A percentile compares a stretch with the other conserved stretches of the same genome.
Conservation (phyloP, 495 filamentous ascomycete species). For the Daldinia loculata region DNA sequence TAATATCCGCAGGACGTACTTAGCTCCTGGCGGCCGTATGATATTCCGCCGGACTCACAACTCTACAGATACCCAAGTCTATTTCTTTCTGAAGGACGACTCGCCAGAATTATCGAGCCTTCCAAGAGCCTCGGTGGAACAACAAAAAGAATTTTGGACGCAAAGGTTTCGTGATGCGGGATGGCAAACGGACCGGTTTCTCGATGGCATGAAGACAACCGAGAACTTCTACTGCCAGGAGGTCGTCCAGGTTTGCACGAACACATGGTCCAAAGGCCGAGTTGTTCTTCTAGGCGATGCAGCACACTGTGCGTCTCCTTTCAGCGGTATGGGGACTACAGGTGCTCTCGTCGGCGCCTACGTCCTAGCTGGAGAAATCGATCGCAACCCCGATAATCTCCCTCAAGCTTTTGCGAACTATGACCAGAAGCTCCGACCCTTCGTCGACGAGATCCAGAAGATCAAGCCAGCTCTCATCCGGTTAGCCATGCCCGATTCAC, state of each 20-base stretch:
- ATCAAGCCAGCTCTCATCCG: constrained; percentile 9
- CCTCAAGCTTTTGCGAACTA: constrained; percentile 32
- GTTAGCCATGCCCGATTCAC: constrained; percentile 22
- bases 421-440: constrained; percentile 30
- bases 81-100: constrained; percentile 43
- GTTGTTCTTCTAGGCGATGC: constrained; percentile 66
- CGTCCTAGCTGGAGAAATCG: constrained; percentile 39
- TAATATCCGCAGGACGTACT: constrained; percentile 37
- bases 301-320: constrained; percentile 55
- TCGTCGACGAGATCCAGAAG: constrained; percentile 30
- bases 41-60: constrained; percentile 52
- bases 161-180: constrained; percentile 55
- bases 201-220: constrained; percentile 48
- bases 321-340: constrained; percentile 40
- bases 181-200: constrained; percentile 54
- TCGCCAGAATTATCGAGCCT: constrained; percentile 40
- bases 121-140: constrained; percentile 23
- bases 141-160: constrained; percentile 52
- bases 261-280: constrained; percentile 54
- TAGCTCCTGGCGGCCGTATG: constrained; percentile 41
- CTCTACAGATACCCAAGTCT: constrained; percentile 48
- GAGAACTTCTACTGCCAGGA: constrained; percentile 55
- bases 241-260: constrained; percentile 50
- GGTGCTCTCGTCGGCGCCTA: constrained; percentile 42
- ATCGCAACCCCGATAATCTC: constrained; percentile 22